Conservation (phyloP, 495 filamentous ascomycete genomes). For the Articulospora tetracladia region DNA sequence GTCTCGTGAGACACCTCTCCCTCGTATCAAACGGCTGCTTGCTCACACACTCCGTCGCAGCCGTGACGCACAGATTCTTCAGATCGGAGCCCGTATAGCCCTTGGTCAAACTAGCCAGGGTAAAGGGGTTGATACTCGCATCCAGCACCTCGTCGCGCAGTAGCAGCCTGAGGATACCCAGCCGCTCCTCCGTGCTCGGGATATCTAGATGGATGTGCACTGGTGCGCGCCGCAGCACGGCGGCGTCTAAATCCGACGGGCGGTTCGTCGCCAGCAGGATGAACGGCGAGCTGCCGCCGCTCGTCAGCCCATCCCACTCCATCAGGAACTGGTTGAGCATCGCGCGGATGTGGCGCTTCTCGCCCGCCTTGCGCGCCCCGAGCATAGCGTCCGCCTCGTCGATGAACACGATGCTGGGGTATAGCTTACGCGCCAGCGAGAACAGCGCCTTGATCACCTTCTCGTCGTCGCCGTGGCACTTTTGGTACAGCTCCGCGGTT, state of each 20-base stretch:
- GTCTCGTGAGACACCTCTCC: no score
- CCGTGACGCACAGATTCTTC: conserved; percentile 86
- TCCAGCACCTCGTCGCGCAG: no score
- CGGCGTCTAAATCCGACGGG: conserved; percentile 89
- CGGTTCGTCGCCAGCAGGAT: conserved; percentile 96
- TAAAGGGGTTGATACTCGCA: conserved; percentile 56
- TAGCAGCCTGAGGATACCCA: no score
- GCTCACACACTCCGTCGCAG: conserved; percentile 25
- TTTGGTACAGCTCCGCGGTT: conserved; percentile 93
- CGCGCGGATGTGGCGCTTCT: conserved; percentile 52
- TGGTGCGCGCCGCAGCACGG: conserved; percentile 65
- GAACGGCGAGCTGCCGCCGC: conserved; percentile 63
- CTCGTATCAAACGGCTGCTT: no score
- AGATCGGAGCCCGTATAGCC: conserved; percentile 88
- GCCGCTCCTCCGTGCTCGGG: conserved; percentile 34
- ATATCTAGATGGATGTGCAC: conserved; percentile 29
- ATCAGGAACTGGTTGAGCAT: conserved; percentile 91
- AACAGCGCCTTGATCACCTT: conserved; percentile 98
- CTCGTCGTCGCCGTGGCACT: conserved; percentile 90
- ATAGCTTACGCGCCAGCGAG: conserved; percentile 94
- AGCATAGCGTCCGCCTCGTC: conserved; percentile 98
- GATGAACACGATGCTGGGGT: conserved; percentile 96
- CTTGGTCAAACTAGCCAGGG: conserved; percentile 67
- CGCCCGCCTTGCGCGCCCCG: conserved; percentile 38
- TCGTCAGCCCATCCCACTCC: conserved; percentile 90